Evolutionary conservation across 306 rosid genomes (phyloP).

Genomic region (Corylus americana): DNA sequence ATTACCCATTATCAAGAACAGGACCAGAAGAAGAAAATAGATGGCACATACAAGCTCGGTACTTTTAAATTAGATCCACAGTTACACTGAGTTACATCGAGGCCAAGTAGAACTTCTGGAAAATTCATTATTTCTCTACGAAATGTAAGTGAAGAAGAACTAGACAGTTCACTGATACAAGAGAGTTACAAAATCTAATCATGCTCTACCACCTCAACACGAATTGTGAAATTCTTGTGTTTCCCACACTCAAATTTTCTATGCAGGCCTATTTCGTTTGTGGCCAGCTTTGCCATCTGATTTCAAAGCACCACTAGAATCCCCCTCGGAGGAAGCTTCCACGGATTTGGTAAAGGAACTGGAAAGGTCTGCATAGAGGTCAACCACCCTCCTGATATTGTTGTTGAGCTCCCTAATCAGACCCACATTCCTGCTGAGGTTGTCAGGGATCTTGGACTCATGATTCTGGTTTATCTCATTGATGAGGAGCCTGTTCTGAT

Average conservation of each 20-base stretch:
- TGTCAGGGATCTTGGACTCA: conserved; percentile 90
- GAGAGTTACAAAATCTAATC: conserved; percentile 50
- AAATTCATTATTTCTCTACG: conserved; percentile 45
- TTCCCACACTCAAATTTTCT: conserved; percentile 33
- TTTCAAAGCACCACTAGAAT: conserved; percentile 78
- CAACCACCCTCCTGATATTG: conserved; percentile 91
- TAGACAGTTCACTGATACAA: conserved; percentile 37
- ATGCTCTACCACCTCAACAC: conserved; percentile 37
- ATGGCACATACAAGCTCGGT: conserved; percentile 29
- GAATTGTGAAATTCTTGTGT: conserved; percentile 27
- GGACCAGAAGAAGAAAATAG: conserved; percentile 13
- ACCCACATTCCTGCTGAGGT: conserved; percentile 83
- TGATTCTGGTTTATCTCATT: conserved; percentile 97
- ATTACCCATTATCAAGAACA: conserved; percentile 12
- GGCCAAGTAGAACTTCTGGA: conserved; percentile 36
- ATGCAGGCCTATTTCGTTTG: conserved; percentile 70
- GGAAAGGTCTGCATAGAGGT: conserved; percentile 93
- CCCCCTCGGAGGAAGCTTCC: conserved; percentile 93
- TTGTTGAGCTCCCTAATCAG: conserved; percentile 88
- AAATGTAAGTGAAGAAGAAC: conserved; percentile 50
- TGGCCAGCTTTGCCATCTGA: conserved; percentile 71
- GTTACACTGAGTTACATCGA: conserved; percentile 50
- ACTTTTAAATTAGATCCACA: conserved; percentile 54
- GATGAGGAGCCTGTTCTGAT: conserved; percentile 88
- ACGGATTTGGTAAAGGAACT: conserved; percentile 78